Evolutionary conservation across 176 grass and related monocot species (phyloP), one percentile per base, ranked within the genome.

Genomic region (Triticum dicoccoides): DNA sequence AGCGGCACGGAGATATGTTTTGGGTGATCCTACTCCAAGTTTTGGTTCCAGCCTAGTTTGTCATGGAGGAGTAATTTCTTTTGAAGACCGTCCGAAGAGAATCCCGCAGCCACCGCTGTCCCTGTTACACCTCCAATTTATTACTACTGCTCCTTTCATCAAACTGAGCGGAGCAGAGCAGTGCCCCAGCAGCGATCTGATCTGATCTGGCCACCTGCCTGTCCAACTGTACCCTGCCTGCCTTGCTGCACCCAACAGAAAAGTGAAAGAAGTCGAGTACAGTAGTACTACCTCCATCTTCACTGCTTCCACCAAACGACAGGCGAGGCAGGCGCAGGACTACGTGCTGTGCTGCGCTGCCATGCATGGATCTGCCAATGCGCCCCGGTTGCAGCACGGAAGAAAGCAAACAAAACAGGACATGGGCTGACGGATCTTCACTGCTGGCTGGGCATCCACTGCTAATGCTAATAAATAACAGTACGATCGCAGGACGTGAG

Each of bases 241-340:
- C 45, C 45, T 6, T 13, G 67, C 63, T 65, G 63, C 67, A 37
- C 67, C 67, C 9, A 72, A 42, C 37, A 72, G 69, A 23, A 69
- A 42, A 21, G 67, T 11, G 18, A 71, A 41, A n/a, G 68, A 39
- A 34, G 15, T 17, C 51, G 15, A 18, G 51, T 54, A 54, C 51
- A 54, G 15, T 54, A 54, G 15, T 54, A 54, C 13, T 52, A 38
- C 38, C 35, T 39, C 30, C 8, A 38, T 25, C 71, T 76, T 76
- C 73, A 76, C 73, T 76, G 73, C 24, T 76, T 18, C 24, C 73
- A 52, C 24, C 44, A 76, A 52, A 75, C 72, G 44, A 51, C 71
- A 74, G 39, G n/a, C 11, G 2, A 73, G 3, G 47, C 13, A 51
- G 45, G 12, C 35, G 35, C 35, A 37, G 35, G 35, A 37, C 35